Percentiles rank a stretch among this genome's conserved stretches.
Evolutionary conservation across 1,284 basidiomycete species (phyloP).

Genomic region (Rhizoctonia solani): DNA sequence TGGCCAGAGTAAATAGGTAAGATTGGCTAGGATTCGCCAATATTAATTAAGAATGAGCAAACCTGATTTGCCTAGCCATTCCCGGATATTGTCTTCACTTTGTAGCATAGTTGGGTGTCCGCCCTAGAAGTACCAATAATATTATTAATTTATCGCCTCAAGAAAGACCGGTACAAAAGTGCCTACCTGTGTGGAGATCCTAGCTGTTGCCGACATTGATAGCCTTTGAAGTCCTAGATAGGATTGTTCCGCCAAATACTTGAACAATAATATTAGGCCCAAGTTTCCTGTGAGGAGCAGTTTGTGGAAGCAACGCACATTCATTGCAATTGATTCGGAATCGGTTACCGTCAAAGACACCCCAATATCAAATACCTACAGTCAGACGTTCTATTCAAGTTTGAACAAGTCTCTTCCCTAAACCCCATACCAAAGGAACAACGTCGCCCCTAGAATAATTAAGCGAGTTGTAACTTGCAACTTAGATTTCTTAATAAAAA

Average conservation of each 20-base stretch:
- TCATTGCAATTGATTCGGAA: not conserved
- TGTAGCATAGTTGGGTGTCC: not conserved
- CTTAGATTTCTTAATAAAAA: not conserved
- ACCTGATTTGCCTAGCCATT: not conserved
- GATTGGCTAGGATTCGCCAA: too few species aligned
- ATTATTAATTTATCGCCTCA: too few species aligned
- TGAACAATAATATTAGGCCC: not conserved
- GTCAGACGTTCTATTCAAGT: too few species aligned
- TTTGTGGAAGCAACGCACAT: not conserved
- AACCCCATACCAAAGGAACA: not conserved
- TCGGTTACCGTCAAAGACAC: not conserved
- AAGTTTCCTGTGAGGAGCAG: not conserved
- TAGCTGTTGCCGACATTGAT: not conserved
- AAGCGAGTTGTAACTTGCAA: not conserved
- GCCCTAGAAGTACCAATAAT: not conserved
- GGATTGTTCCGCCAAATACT: not conserved
- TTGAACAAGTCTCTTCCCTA: too few species aligned
- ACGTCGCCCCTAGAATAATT: conserved; percentile 4
- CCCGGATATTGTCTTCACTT: not conserved
- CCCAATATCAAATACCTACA: conserved; percentile 11
- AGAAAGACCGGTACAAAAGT: too few species aligned
- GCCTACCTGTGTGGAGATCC: too few species aligned
- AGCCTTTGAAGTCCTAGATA: not conserved
- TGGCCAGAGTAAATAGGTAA: not conserved
- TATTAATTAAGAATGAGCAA: not conserved